Conservation (phyloP, 1,284 basidiomycete species). For the Pseudozyma tsukubaensis region DNA sequence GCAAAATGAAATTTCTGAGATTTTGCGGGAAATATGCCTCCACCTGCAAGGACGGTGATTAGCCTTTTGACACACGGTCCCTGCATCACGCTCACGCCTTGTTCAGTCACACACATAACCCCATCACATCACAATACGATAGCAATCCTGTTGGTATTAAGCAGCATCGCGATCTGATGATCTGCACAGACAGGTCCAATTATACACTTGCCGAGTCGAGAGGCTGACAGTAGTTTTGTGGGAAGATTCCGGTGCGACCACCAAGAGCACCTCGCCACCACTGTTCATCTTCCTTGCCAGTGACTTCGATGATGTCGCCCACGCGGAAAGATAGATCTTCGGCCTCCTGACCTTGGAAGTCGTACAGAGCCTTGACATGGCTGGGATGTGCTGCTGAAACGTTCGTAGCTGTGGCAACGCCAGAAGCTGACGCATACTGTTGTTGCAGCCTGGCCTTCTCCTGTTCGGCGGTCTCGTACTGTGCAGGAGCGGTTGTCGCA, state of each 20-base stretch:
- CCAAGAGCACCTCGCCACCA: constrained; percentile 40
- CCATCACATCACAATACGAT: neutral
- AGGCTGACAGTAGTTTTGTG: constrained; percentile 25
- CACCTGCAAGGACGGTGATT: constrained; percentile 15
- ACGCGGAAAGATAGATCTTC: constrained; percentile 33
- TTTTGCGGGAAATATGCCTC: constrained; percentile 14
- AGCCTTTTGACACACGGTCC: constrained; percentile 14
- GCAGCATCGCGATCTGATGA: neutral
- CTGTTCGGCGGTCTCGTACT: constrained; percentile 36
- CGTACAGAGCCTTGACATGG: constrained; percentile 33
- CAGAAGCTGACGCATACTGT: constrained; percentile 16
- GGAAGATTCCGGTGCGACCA: constrained; percentile 43
- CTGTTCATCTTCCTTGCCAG: constrained; percentile 42
- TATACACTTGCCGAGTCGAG: constrained; percentile 4
- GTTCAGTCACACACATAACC: neutral
- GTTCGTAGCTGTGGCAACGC: neutral
- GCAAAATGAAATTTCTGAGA: constrained; percentile 1
- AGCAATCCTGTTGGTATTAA: neutral
- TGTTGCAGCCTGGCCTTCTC: constrained; percentile 46
- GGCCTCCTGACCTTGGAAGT: constrained; percentile 35
- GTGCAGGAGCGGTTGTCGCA: neutral
- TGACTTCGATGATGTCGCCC: constrained; percentile 43
- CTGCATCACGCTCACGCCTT: neutral
- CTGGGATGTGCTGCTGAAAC: constrained; percentile 10
- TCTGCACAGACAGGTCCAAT: neutral